Base-by-base conservation (phyloP, 2,329 filamentous ascomycete genomes). In the Lasiodiplodia citricola region DNA sequence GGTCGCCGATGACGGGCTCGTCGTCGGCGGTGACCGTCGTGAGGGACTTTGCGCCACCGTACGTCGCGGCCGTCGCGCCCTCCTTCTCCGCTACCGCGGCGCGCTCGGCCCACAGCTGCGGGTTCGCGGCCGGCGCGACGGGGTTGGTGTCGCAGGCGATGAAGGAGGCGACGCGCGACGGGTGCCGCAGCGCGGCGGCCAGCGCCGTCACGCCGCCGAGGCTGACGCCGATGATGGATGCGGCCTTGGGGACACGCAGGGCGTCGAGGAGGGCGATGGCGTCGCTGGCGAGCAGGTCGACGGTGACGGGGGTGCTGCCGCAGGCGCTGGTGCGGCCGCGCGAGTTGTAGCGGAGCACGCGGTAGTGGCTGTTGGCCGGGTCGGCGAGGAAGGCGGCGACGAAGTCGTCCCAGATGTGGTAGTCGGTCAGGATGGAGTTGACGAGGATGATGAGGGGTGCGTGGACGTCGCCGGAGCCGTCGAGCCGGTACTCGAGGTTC, bases 401-500 rank as follows among this genome's bases (percentile, higher is more conserved):
- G 69, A 96, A 88, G 1, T 84, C 84, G 73, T 96, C 91, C 93
- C 93, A 97, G 87, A 97, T 96, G 77, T 87, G 84, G 71, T 91
- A 86, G 58, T 90, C 89, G 2, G 92, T 92, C 8, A 97, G 87
- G 62, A 97, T 90, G 1, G 91, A 94, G 83, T 96, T 96, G 80
- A 86, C 86, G 72, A 94, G 91, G 23, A 93, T 89, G 13, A 97
- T 84, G 0, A 91, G 86, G 0, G 93, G 93, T 0, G 92, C 91
- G 23, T 86, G 76, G 0, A 89, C 87, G 38, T 89, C 85, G 0
- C 87, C 74, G 71, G 87, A 91, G 67, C 93, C 93, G 78, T 96
- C 92, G 2, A 97, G 85, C 16, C 89, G 87, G 80, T 93, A 97
- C 0, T 89, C 88, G 16, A 96, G 86, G 2, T 82, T 77, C 6